Base-by-base conservation (phyloP, 345 rosid genomes). In the Garcia nutans region DNA sequence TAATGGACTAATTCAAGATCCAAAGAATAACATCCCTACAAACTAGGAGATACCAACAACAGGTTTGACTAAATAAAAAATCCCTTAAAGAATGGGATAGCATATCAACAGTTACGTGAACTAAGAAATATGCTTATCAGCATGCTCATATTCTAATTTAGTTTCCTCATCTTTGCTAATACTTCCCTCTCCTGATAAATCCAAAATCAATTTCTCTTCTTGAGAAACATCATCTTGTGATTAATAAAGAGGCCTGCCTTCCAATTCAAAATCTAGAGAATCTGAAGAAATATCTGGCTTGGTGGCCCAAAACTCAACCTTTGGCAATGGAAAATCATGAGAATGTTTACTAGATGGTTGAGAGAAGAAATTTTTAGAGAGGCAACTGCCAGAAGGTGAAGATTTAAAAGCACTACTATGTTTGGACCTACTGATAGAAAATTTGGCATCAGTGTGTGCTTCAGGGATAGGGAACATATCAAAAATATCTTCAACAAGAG, bases 151-250 rank as follows among this genome's bases (percentile, higher is more conserved):
- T 56, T 77, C 68, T 60, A 84, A 73, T 66, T 75, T 72, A 49
- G 63, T 60, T 75, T 68, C 77, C 65, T 82, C 81, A 54, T 31
- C 62, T 75, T 71, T 74, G 75, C 77, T 74, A 61, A 71, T 65
- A 65, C 85, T 86, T 85, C 77, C 83, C 70, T 50, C 61, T 31
- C 47, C 80, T 24, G 84, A 79, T 75, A 76, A 83, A 82, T 85
- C 78, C 31, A 82, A 80, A 76, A 74, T 57, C 55, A 74, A 77
- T 16, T 73, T 65, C 72, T 82, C 85, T 64, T 73, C 72, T 75
- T 70, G 74, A 81, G 76, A 76, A 78, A 67, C 68, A 76, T 86
- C 79, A 73, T 75, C 74, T 68, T 55, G 72, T 54, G 81, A 85
- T 70, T 74, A 81, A 80, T 17, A 71, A 75, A 57, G 52, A 65